Evolutionary conservation across 495 filamentous ascomycete genomes (phyloP), one percentile per base, ranked within the genome.

Genomic region (Durotheca rogersii): DNA sequence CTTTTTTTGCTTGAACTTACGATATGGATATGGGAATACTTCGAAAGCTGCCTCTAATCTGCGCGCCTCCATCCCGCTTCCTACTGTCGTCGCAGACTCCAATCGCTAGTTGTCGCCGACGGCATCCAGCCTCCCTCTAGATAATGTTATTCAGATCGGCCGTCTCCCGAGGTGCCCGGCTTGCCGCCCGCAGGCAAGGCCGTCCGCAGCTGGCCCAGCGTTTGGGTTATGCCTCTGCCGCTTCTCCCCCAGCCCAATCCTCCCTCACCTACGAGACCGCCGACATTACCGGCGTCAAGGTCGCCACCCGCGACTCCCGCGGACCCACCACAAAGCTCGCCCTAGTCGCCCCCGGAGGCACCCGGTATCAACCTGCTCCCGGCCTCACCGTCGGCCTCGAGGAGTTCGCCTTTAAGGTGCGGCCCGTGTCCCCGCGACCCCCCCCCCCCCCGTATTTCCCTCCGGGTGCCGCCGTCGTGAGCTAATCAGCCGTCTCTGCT

Each of bases 321-420:
- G 90, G 90, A 18, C 89, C 90, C 57, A 95, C 90, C 42, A 89
- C 89, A 35, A 89, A 86, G 53, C 78, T 99, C 56, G 90, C 90
- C 27, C 66, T 99, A 56, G 90, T 97, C 66, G 82, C 90, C 38
- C 93, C 92, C 71, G 93, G 88, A 50, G 93, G 93, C 64, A 89
- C 90, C 59, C 79, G 93, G 68, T 97, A 90, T 74, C 82, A 99
- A 77, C 79, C 83, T 34, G 76, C 85, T 49, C 94, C 93, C 59
- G 93, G 94, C 41, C 82, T 95, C 66, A 83, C 90, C 46, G 87
- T 95, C 57, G 91, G 86, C 19, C 76, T 99, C 55, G 86, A 93
- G 73, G 83, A 88, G 65, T 97, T 89, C 72, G 90, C 93, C 47
- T 99, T 95, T 86, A 92, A 93, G 87, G 93, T 93, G 83, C 77